Percentiles rank a stretch among this genome's conserved stretches.
phyloP scores from a whole-genome alignment of 2,329 filamentous ascomycete genomes.

The Diaporthe aspalathi region DNA sequence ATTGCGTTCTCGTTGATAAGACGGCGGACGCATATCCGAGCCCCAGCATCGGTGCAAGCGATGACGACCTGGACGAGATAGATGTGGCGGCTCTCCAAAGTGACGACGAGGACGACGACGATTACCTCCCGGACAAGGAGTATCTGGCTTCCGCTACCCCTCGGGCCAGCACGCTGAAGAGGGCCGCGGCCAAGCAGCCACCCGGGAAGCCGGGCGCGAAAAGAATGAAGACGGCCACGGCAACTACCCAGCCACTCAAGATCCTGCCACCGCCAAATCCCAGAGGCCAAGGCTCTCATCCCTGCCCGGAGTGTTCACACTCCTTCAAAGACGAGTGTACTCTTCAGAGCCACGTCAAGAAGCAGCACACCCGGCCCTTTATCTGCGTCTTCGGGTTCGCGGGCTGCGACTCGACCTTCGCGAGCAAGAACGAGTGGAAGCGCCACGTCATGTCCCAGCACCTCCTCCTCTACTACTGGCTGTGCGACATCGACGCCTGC shows the following conservation, averaged over 20 bases:
- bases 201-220: slow-evolving; percentile 32
- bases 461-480: slow-evolving; percentile 78
- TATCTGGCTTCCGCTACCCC: neutral
- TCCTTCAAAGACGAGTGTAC: slow-evolving; percentile 58
- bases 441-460: slow-evolving; percentile 87
- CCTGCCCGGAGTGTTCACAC: slow-evolving; percentile 52
- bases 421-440: slow-evolving; percentile 95
- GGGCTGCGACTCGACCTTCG: slow-evolving; percentile 78
- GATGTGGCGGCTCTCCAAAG: slow-evolving; percentile 23
- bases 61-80: slow-evolving; percentile 32
- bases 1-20: neutral
- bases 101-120: slow-evolving; percentile 34
- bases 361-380: slow-evolving; percentile 71
- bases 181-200: slow-evolving; percentile 38
- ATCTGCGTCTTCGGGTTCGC: slow-evolving; percentile 83
- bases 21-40: slow-evolving; percentile 30
- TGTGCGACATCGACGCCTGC: slow-evolving; percentile 76
- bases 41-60: slow-evolving; percentile 36
- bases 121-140: slow-evolving; percentile 33
- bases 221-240: slow-evolving; percentile 36
- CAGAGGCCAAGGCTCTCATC: slow-evolving; percentile 39
- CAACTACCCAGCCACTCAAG: slow-evolving; percentile 33
- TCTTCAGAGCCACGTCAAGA: slow-evolving; percentile 63
- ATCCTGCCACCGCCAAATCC: slow-evolving; percentile 25
- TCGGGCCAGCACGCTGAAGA: slow-evolving; percentile 42